Evolutionary conservation across 1,139 yeast species (phyloP).

Genomic region (Martiniozyma asiatica): DNA sequence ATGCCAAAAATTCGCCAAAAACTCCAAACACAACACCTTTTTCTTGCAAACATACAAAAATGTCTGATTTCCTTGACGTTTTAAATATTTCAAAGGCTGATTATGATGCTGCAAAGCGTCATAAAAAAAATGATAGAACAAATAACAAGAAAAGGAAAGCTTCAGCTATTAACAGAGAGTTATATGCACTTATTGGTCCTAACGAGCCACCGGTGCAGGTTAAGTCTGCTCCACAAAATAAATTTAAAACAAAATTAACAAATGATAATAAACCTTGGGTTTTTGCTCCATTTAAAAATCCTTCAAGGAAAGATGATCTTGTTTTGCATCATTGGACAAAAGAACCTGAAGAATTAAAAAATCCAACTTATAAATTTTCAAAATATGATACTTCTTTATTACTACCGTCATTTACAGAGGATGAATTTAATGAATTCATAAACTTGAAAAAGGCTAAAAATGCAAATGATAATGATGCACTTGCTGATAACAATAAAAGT

Average conservation of each 20-base stretch:
- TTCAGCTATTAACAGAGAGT: constrained; percentile 81
- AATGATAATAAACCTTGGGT: constrained; percentile 53
- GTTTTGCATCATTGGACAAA: constrained; percentile 77
- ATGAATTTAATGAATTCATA: constrained; percentile 43
- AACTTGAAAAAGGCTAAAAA: too few species aligned
- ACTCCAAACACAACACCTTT: too few species aligned
- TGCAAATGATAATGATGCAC: too few species aligned
- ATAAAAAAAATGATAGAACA: not conserved
- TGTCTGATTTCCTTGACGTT: constrained; percentile 6
- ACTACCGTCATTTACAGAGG: constrained; percentile 58
- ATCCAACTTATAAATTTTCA: constrained; percentile 65
- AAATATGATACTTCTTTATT: constrained; percentile 61
- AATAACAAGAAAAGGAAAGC: constrained; percentile 17
- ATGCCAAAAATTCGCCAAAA: too few species aligned
- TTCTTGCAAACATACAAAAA: too few species aligned
- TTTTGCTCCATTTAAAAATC: constrained; percentile 46
- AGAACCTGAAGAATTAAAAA: too few species aligned
- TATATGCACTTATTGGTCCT: constrained; percentile 80
- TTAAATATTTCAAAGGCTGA: constrained; percentile 4
- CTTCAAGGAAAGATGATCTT: constrained; percentile 33
- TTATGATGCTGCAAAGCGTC: constrained; percentile 4
- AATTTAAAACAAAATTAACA: constrained; percentile 56
- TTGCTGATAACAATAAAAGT: too few species aligned
- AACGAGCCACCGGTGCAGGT: constrained; percentile 81
- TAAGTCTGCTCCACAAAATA: constrained; percentile 24